Evolutionary conservation across 2,329 filamentous ascomycete genomes (phyloP), one percentile per base, ranked within the genome.

Genomic region (Aureobasidium mangrovei): DNA sequence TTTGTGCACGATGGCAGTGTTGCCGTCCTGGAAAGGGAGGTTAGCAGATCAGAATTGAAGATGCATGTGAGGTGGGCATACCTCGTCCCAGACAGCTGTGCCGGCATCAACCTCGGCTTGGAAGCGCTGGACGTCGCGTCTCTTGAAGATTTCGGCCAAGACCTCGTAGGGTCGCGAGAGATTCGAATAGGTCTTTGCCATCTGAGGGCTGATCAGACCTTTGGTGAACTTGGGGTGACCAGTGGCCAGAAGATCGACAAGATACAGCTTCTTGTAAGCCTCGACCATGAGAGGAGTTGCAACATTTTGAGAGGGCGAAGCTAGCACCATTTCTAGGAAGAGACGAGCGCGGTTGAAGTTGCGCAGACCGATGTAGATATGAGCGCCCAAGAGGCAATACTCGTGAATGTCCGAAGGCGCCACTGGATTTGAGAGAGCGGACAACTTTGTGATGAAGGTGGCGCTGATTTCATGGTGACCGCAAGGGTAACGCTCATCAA

Each of bases 211-310:
- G 6, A 80, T 78, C 44, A 80, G 78, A 38, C 76, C 73, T 0
- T 87, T 86, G 7, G 81, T 65, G 0, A 69, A 54, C 61, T 72
- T 67, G 61, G 80, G 73, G 62, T 75, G 80, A 60, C 90, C 91
- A 52, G 83, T 73, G 5, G 80, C 75, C 18, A 98, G 73, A 53
- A 96, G 76, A 52, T 83, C 82, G 7, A 90, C 78, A 12, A 98
- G 72, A 7, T 94, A 67, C 86, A 89, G 96, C 69, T 91, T 94
- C 72, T 91, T 94, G 74, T 95, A 91, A 4, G 88, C 88, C 60
- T 95, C 89, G 3, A 86, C 76, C 85, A 93, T 93, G 18, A 63
- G 56, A 66, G 83, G 84, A 68, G 85, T 91, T 9, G 82, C 75
- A 35, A 81, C 77, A 32, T 76, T 73, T 24, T 83, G 83, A 0